Evolutionary conservation across 2,329 filamentous ascomycete genomes (phyloP), one percentile per base, ranked within the genome.

Genomic region (Biscogniauxia marginata): DNA sequence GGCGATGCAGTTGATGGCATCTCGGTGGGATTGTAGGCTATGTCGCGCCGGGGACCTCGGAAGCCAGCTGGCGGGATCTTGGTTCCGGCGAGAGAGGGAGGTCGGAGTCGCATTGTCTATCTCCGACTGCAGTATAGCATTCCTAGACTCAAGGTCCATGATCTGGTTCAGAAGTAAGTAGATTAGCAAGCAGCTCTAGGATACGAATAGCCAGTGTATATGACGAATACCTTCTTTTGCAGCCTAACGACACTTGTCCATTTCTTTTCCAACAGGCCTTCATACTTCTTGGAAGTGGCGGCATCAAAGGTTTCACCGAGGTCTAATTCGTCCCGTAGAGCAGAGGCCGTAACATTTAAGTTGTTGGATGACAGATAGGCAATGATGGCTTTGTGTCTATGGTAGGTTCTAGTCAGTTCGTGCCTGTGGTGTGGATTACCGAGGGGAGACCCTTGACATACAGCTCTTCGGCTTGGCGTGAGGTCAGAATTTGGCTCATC

Each of bases 201-300:
- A 18, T 51, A 46, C 44, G 24, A 45, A 25, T 46, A 53, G 62
- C n/a, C n/a, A n/a, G n/a, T n/a, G n/a, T n/a, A n/a, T n/a, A n/a
- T 18, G 22, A 19, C 13, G 45, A 74, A 50, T 75, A 89, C 91
- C 89, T 96, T 98, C 76, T 96, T 97, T 76, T 98, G 93, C 73
- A 98, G 75, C 59, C 93, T 84, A 67, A 97, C 92, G 23, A 98
- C 89, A 67, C 91, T 95, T 19, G 93, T 98, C 93, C 93, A 98
- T 79, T 98, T 98, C 84, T 96, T 97, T 81, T 98, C 93, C 64
- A 98, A 76, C 23, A 98, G 76, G 1, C 90, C 90, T 75, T 96
- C 92, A 77, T 97, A 98, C 76, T 96, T 96, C 79, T 96, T 96
- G 52, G 88, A 83, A 19, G 91, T 96, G 18, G 84, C 83, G 60